Percentiles rank a stretch among this genome's conserved stretches.
Evolutionary conservation across 2,329 filamentous ascomycete species (phyloP).

Genomic region (Pseudonectria buxi): DNA sequence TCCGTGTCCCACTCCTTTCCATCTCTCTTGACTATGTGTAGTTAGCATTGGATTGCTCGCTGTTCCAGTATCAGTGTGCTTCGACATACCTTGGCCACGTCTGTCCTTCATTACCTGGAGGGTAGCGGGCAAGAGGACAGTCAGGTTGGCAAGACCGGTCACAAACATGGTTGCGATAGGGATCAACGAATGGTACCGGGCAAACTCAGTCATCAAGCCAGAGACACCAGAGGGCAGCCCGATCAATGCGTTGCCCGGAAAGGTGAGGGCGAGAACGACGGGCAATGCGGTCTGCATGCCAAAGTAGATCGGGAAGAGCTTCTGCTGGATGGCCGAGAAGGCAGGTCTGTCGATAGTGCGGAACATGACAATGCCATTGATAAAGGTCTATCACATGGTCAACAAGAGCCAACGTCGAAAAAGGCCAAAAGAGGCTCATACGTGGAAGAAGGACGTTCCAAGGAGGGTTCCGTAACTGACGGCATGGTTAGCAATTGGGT

Average conservation of each 20-base stretch:
- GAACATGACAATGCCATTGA: slow-evolving; percentile 68
- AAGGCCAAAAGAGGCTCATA: slow-evolving; percentile 22
- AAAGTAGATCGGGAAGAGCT: slow-evolving; percentile 86
- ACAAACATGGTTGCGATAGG: slow-evolving; percentile 65
- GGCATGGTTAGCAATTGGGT: slow-evolving; percentile 14
- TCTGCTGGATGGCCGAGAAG: slow-evolving; percentile 74
- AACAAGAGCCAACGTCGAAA: slow-evolving; percentile 6
- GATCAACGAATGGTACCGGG: slow-evolving; percentile 56
- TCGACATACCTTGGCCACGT: slow-evolving; percentile 64
- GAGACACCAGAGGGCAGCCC: slow-evolving; percentile 41
- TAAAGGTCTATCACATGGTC: slow-evolving; percentile 55
- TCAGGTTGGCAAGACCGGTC: slow-evolving; percentile 64
- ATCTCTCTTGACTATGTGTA: slow-evolving; percentile 64
- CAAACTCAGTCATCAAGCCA: slow-evolving; percentile 53
- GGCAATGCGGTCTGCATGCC: slow-evolving; percentile 72
- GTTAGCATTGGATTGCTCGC: slow-evolving; percentile 9
- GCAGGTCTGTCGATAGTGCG: slow-evolving; percentile 68
- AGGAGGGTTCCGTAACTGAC: slow-evolving; percentile 78
- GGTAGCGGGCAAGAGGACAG: slow-evolving; percentile 68
- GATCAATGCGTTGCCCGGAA: slow-evolving; percentile 55
- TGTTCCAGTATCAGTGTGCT: neutral
- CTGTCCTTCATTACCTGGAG: slow-evolving; percentile 67
- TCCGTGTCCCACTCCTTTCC: slow-evolving; percentile 80
- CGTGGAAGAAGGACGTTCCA: slow-evolving; percentile 81
- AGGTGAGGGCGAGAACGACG: slow-evolving; percentile 67